Evolutionary conservation across 1,284 basidiomycete genomes (phyloP).

Genomic region (Rhodotorula sp.): DNA sequence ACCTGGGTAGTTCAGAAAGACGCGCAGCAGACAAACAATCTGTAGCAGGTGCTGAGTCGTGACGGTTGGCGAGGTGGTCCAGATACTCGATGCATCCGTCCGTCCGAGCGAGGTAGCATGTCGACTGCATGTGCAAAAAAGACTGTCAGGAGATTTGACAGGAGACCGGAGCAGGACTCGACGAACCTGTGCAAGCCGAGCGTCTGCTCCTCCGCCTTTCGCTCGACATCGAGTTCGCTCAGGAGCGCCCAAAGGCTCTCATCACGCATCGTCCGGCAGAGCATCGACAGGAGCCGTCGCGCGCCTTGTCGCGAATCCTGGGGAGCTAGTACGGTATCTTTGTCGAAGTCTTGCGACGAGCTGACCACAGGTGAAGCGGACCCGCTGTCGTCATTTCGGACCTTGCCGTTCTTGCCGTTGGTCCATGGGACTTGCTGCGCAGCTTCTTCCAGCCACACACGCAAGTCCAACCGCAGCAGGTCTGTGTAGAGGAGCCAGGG

Average conservation of each 20-base stretch:
- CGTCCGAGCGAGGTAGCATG: not conserved
- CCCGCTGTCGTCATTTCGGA: not conserved
- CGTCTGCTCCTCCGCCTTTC: not conserved
- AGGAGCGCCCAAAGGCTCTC: not conserved
- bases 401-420: not conserved
- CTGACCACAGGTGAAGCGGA: too few species aligned
- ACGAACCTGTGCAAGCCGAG: conserved; percentile 44
- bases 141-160: too few species aligned
- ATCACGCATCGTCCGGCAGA: not conserved
- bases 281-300: not conserved
- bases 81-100: not conserved
- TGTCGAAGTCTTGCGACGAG: too few species aligned
- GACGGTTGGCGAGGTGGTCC: conserved; percentile 62
- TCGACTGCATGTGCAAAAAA: not conserved
- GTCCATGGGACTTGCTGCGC: conserved; percentile 20
- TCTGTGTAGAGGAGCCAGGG: not conserved
- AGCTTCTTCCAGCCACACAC: not conserved
- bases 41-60: conserved; percentile 69
- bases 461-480: not conserved
- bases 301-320: not conserved
- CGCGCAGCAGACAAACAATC: conserved; percentile 66
- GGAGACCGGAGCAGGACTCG: conserved; percentile 45
- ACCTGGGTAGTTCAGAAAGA: conserved; percentile 72
- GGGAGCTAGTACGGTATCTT: not conserved
- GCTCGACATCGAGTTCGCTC: not conserved